Evolutionary conservation across 768 basidiomycete species (phyloP).

Genomic region (Neoboletus subvelutipes): DNA sequence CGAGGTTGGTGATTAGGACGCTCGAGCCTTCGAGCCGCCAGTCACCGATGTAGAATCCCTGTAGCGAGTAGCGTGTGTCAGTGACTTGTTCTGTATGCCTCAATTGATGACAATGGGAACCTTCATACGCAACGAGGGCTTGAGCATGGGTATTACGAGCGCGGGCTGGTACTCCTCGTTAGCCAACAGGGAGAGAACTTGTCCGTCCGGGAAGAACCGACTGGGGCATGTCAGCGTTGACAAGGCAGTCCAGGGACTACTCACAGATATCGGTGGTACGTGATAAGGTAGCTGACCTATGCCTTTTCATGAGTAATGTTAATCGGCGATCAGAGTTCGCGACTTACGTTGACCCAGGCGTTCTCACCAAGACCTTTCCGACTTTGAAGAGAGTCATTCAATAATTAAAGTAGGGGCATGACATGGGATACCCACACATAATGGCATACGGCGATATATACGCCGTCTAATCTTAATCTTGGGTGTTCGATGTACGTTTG

Average conservation of each 20-base stretch:
- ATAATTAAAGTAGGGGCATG: not conserved
- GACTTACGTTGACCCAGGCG: slow-evolving; percentile 80
- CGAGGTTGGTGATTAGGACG: slow-evolving; percentile 61
- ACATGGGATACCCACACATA: slow-evolving; percentile 60
- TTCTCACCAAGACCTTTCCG: slow-evolving; percentile 77
- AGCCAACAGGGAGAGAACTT: slow-evolving; percentile 80
- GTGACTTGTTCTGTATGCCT: not conserved
- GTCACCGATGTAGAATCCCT: slow-evolving; percentile 73
- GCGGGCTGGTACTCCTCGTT: slow-evolving; percentile 75
- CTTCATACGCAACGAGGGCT: slow-evolving; percentile 77
- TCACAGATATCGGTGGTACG: slow-evolving; percentile 90
- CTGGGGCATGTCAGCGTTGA: slow-evolving; percentile 36
- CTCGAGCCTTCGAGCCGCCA: slow-evolving; percentile 68
- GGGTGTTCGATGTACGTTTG: slow-evolving; percentile 82
- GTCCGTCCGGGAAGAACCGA: slow-evolving; percentile 85
- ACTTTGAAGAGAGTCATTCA: slow-evolving; percentile 9
- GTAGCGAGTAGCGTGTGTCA: slow-evolving; percentile 4
- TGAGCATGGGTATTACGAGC: slow-evolving; percentile 72
- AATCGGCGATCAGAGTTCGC: not conserved
- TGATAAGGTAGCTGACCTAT: slow-evolving; percentile 81
- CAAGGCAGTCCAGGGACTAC: slow-evolving; percentile 22
- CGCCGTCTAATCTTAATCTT: slow-evolving; percentile 80
- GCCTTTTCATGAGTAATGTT: slow-evolving; percentile 6
- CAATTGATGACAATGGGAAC: slow-evolving; percentile 32
- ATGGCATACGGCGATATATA: slow-evolving; percentile 91